Conservation (phyloP, 805 yeast species). For the Teunomyces aglyptinius region DNA sequence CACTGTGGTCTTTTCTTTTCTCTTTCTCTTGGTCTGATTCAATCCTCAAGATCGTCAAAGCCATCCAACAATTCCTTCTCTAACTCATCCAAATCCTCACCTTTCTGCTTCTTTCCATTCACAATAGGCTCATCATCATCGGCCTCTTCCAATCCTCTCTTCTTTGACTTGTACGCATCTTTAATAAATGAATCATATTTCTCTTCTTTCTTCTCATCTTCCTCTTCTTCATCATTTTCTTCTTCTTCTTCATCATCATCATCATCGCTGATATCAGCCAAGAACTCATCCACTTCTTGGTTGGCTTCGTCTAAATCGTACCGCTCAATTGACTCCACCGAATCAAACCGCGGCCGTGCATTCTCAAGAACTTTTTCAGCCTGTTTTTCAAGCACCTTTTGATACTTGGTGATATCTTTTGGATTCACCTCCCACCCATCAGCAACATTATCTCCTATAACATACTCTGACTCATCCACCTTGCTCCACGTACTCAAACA, state of each 20-base stretch:
- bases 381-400: constrained; percentile 26
- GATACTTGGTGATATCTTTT: constrained; percentile 45
- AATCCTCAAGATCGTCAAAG: constrained; percentile 47
- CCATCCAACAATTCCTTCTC: constrained; percentile 53
- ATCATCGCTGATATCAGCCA: constrained; percentile 42
- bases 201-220: constrained; percentile 10
- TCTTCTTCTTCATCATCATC: constrained; percentile 16
- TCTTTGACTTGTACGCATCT: constrained; percentile 10
- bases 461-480: constrained; percentile 60
- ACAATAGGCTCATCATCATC: constrained; percentile 1
- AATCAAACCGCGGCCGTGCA: constrained; percentile 34
- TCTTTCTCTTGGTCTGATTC: not conserved
- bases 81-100: constrained; percentile 39
- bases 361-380: constrained; percentile 15
- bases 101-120: constrained; percentile 8
- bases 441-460: constrained; percentile 50
- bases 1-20: not conserved
- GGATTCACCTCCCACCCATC: constrained; percentile 43
- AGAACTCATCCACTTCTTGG: constrained; percentile 47
- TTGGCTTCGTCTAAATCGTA: constrained; percentile 43
- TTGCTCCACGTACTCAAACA: constrained; percentile 78
- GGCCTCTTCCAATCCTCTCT: not conserved
- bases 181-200: constrained; percentile 10
- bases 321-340: constrained; percentile 30
- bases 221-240: constrained; percentile 19